Base-by-base conservation (phyloP, 2,329 filamentous ascomycete species). In the Fusarium humuli region DNA sequence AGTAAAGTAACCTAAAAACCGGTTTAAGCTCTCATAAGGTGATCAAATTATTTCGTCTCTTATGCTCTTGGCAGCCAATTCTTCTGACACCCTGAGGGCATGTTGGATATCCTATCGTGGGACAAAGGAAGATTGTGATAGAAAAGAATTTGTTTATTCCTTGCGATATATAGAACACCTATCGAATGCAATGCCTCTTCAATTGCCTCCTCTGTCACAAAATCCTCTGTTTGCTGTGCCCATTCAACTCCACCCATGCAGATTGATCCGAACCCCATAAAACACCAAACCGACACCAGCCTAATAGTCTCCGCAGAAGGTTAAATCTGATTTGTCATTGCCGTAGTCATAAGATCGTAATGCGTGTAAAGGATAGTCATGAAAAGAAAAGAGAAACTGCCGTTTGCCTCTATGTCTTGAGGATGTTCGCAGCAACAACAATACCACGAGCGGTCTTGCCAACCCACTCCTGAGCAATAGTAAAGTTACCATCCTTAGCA, bases 391-490 rank as follows among this genome's bases (percentile, higher is more conserved):
- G 4, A 16, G 23, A 6, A 0, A 14, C 11, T 30, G 10, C n/a
- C 7, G 7, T 1, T 3, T 7, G 10, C 2, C 7, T 16, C 8
- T 25, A 71, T 23, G 69, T 69, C 67, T 77, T 78, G 16, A 81
- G 65, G 2, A 81, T 81, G 20, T 79, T 77, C 0, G 79, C 79
- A 6, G 79, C 79, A 20, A 74, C 67, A 1, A 78, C 59, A 32
- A 81, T 81, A 0, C 77, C 79, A 0, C 74, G 70, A 4, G 79
- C 79, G 20, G 79, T 80, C 71, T 76, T 80, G 8, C 68, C 68
- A 3, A 81, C 77, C 79, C 79, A 81, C 45, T 79, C 78, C 14
- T 77, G 61, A 0, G 79, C 79, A 11, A 75, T 53, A 0, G 73
- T 71, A 14, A 78, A 73, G 32, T 74, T 62, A 10, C 69, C 63